A percentile compares a stretch with the other conserved stretches of the same genome.
Conservation (phyloP, 495 filamentous ascomycete species). For the Penicillium dipodomyicola region DNA sequence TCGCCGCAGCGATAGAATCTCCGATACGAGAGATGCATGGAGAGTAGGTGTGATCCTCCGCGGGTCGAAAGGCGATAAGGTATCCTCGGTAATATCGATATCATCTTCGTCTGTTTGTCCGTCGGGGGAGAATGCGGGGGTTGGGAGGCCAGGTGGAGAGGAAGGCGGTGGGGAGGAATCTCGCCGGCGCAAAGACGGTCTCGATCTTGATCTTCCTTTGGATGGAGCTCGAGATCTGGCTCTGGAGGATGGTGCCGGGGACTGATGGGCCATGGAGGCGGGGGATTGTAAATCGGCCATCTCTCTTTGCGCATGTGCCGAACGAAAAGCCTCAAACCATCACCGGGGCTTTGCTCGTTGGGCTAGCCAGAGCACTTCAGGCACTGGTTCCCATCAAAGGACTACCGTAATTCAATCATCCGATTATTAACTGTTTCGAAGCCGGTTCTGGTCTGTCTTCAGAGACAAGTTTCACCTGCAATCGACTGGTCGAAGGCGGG, state of each 20-base stretch:
- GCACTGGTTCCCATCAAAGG: slow-evolving; percentile 22
- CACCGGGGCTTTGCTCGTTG: slow-evolving; percentile 18
- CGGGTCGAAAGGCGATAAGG: slow-evolving; percentile 77
- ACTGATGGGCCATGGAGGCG: slow-evolving; percentile 34
- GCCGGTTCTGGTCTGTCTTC: slow-evolving; percentile 1
- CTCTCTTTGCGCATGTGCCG: slow-evolving; percentile 15
- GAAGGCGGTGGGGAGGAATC: slow-evolving; percentile 63
- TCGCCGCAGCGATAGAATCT: slow-evolving; percentile 81
- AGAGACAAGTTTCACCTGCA: background rate
- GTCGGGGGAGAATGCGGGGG: slow-evolving; percentile 40
- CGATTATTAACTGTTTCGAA: background rate
- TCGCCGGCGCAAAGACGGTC: slow-evolving; percentile 50
- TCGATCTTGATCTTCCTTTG: slow-evolving; percentile 39
- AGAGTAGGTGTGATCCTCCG: slow-evolving; percentile 91
- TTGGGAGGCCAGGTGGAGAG: slow-evolving; percentile 60
- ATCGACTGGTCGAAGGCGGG: slow-evolving; percentile 1
- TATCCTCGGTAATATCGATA: slow-evolving; percentile 65
- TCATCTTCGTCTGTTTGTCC: slow-evolving; percentile 52
- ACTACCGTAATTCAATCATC: slow-evolving; percentile 26
- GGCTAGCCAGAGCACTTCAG: slow-evolving; percentile 36
- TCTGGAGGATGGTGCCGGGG: slow-evolving; percentile 67
- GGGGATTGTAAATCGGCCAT: slow-evolving; percentile 30
- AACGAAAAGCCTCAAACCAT: slow-evolving; percentile 20
- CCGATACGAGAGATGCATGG: slow-evolving; percentile 90
- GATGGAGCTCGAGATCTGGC: slow-evolving; percentile 57